These are phyloP conservation scores for Yamadazyma blattariae DNA, from an alignment of 1,139 yeast species.

Conservation along the genomic window DNA sequence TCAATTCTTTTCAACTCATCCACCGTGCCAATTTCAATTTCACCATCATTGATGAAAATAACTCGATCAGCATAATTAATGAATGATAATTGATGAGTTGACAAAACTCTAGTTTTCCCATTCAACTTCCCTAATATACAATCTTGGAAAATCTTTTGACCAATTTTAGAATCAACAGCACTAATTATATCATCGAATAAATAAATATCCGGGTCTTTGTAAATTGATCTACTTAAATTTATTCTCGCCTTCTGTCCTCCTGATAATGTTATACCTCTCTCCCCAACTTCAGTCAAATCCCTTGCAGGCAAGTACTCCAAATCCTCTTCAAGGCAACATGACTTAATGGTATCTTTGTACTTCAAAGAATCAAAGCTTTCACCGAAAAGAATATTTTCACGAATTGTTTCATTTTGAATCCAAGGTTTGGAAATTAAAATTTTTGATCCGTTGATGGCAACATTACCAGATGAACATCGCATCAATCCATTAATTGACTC, in stretches of 20 bases:
- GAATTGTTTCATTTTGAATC: slow-evolving; percentile 44
- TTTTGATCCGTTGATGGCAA: slow-evolving; percentile 35
- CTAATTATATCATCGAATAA: slow-evolving; percentile 47
- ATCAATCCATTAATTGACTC: too few relatives aligned
- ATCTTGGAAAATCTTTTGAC: slow-evolving; percentile 39
- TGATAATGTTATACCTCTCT: slow-evolving; percentile 45
- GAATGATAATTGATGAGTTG: slow-evolving; percentile 46
- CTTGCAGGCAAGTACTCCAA: slow-evolving; percentile 39
- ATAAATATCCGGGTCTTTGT: slow-evolving; percentile 36
- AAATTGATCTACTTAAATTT: slow-evolving; percentile 45
- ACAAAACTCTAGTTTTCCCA: slow-evolving; percentile 39
- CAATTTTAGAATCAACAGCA: slow-evolving; percentile 52
- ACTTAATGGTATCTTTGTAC: slow-evolving; percentile 27
- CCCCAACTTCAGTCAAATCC: slow-evolving; percentile 47
- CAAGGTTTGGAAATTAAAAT: slow-evolving; percentile 51
- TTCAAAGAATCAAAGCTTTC: slow-evolving; percentile 20
- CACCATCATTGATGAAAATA: slow-evolving; percentile 35
- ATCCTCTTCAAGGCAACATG: slow-evolving; percentile 36
- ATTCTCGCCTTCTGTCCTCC: slow-evolving; percentile 52
- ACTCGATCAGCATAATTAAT: slow-evolving; percentile 39
- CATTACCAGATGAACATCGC: too few relatives aligned
- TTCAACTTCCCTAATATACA: slow-evolving; percentile 33
- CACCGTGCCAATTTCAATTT: slow-evolving; percentile 28
- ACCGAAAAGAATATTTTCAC: slow-evolving; percentile 38
- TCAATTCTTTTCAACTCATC: slow-evolving; percentile 32